A percentile compares a stretch with the other conserved stretches of the same genome.
Evolutionary conservation across 2,329 filamentous ascomycete genomes (phyloP).

Genomic region (Trematosphaeria pertusa): DNA sequence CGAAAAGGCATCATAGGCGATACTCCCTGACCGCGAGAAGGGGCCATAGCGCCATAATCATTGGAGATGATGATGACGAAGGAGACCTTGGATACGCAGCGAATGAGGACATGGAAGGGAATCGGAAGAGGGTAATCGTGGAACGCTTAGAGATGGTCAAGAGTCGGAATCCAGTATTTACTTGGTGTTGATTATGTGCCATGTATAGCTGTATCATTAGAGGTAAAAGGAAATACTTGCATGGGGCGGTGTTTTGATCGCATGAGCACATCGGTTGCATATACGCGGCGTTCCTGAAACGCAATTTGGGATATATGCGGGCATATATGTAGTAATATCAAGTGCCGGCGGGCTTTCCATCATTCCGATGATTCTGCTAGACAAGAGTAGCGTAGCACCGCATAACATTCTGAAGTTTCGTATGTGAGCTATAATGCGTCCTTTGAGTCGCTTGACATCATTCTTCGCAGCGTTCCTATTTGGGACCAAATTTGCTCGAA

Average conservation of each 20-base stretch:
- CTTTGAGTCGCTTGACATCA: too few species aligned
- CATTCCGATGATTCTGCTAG: too few species aligned
- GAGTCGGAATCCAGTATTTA: slow-evolving; percentile 93
- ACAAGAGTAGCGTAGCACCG: too few species aligned
- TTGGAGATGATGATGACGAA: slow-evolving; percentile 75
- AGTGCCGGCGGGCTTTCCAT: too few species aligned
- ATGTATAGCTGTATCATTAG: slow-evolving; percentile 8
- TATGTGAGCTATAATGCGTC: too few species aligned
- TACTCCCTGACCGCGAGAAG: slow-evolving; percentile 50
- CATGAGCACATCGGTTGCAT: slow-evolving; percentile 15
- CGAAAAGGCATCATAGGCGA: slow-evolving; percentile 47
- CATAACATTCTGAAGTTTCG: too few species aligned
- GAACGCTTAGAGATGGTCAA: slow-evolving; percentile 96
- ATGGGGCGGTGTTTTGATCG: slow-evolving; percentile 18
- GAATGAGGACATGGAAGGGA: slow-evolving; percentile 90
- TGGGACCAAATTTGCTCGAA: too few species aligned
- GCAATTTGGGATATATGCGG: too few species aligned
- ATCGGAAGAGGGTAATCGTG: slow-evolving; percentile 92
- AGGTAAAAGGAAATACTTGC: slow-evolving; percentile 10
- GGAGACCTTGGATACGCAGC: slow-evolving; percentile 95
- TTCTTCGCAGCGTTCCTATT: too few species aligned
- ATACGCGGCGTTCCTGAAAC: slow-evolving; percentile 6
- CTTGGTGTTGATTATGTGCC: slow-evolving; percentile 74
- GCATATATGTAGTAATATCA: slow-evolving; percentile 18
- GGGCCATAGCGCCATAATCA: slow-evolving; percentile 34